Evolutionary conservation across 2,329 filamentous ascomycete genomes (phyloP).

Genomic region (Xylaria sp.): DNA sequence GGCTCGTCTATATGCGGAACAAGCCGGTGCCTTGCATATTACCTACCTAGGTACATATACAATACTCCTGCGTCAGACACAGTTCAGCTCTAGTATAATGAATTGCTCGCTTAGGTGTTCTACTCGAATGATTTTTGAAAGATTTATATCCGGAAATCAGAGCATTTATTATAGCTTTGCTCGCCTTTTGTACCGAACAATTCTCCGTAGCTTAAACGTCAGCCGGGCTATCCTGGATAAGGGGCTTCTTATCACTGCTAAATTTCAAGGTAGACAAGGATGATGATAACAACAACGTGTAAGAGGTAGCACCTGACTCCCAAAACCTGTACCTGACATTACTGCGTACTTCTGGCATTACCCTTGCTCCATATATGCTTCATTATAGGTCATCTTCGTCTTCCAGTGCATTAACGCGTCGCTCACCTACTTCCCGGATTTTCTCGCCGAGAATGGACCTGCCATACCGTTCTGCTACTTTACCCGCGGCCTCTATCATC

Average conservation of each 20-base stretch:
- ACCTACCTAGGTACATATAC: no score
- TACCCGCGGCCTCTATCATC: constrained; percentile 91
- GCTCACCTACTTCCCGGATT: constrained; percentile 86
- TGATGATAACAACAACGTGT: not conserved
- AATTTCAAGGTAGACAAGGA: constrained; percentile 4
- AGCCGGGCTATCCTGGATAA: constrained; percentile 9
- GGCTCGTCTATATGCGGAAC: not conserved
- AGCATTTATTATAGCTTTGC: not conserved
- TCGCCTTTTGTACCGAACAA: not conserved
- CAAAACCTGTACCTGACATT: constrained; percentile 1
- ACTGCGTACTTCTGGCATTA: not conserved
- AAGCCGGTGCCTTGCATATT: not conserved
- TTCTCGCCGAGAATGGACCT: constrained; percentile 85
- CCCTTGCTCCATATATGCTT: constrained; percentile 21
- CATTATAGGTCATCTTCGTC: constrained; percentile 48
- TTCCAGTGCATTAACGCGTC: constrained; percentile 60
- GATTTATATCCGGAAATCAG: not conserved
- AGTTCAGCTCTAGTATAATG: not conserved
- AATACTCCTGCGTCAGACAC: not conserved
- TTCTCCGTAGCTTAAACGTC: not conserved
- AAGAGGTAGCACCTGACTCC: not conserved
- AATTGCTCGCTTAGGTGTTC: not conserved
- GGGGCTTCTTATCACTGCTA: constrained; percentile 10
- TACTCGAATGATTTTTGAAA: not conserved
- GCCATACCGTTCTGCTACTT: constrained; percentile 88